Conservation (phyloP, 1,284 basidiomycete genomes). For the Agaricales sp. region DNA sequence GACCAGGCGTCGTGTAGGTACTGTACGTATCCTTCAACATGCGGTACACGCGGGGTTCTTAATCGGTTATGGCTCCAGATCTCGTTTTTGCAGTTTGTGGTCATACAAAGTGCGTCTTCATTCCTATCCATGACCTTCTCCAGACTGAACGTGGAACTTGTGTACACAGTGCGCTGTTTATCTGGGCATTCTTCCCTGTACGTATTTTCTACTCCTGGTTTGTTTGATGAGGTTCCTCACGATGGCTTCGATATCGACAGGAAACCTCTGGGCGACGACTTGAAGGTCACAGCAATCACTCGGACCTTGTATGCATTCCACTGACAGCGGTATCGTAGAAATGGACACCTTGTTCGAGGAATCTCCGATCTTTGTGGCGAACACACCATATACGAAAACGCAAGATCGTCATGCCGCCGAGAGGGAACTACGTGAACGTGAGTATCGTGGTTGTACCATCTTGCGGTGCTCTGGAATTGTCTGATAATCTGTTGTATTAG, state of each 20-base stretch:
- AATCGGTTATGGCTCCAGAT: no score
- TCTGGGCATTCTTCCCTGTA: constrained; percentile 37
- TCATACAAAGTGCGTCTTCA: constrained; percentile 37
- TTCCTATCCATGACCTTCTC: neutral
- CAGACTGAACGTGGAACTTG: neutral
- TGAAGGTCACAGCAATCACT: constrained; percentile 19
- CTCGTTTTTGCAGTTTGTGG: constrained; percentile 53
- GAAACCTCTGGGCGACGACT: constrained; percentile 39
- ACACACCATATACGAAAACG: constrained; percentile 27
- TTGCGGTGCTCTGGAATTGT: neutral
- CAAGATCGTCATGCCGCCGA: constrained; percentile 31
- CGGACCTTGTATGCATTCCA: constrained; percentile 1
- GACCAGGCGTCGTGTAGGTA: constrained; percentile 9
- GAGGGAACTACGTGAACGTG: constrained; percentile 32
- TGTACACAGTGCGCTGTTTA: constrained; percentile 32
- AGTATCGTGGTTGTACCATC: neutral
- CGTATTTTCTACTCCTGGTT: constrained; percentile 7
- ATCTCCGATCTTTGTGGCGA: constrained; percentile 38
- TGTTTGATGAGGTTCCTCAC: constrained; percentile 11
- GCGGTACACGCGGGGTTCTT: no score
- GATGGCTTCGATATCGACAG: constrained; percentile 8
- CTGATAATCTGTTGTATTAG: constrained; percentile 9
- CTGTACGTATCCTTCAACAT: constrained; percentile 10
- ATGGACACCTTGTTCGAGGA: constrained; percentile 46
- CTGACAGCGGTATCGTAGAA: constrained; percentile 22